Evolutionary conservation across 257 asterid species (phyloP).

Genomic region (Solanum piurae): DNA sequence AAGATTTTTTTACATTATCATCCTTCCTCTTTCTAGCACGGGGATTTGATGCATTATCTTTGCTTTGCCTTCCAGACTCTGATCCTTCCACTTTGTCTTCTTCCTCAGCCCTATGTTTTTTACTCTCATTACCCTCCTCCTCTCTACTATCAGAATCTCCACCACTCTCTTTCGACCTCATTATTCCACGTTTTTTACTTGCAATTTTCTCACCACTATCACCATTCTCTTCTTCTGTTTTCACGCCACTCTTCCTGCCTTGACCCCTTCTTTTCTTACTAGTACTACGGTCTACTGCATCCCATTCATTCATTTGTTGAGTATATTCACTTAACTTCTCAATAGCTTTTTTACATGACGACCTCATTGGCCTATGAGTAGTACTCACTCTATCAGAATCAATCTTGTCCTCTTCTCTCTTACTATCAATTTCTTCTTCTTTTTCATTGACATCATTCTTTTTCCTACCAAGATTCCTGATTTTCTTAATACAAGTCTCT

Average conservation of each 20-base stretch:
- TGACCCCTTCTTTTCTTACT: neutral
- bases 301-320: neutral
- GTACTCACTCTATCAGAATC: neutral
- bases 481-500: neutral
- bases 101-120: neutral
- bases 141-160: neutral
- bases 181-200: neutral
- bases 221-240: neutral
- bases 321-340: neutral
- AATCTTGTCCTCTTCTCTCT: neutral
- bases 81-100: slow-evolving; percentile 2
- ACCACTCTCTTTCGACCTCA: neutral
- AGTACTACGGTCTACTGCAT: neutral
- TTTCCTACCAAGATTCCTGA: neutral
- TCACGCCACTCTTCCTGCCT: neutral
- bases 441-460: neutral
- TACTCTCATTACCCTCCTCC: slow-evolving; percentile 7
- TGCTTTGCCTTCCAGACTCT: neutral
- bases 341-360: neutral
- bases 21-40: slow-evolving; percentile 1
- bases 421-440: neutral
- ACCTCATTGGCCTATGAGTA: neutral
- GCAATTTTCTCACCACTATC: neutral
- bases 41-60: neutral
- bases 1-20: neutral